A percentile compares a stretch with the other conserved stretches of the same genome.
These are phyloP conservation scores for Epicoccum sorghinum DNA, from an alignment of 2,329 filamentous ascomycete genomes.

Conservation along the genomic window DNA sequence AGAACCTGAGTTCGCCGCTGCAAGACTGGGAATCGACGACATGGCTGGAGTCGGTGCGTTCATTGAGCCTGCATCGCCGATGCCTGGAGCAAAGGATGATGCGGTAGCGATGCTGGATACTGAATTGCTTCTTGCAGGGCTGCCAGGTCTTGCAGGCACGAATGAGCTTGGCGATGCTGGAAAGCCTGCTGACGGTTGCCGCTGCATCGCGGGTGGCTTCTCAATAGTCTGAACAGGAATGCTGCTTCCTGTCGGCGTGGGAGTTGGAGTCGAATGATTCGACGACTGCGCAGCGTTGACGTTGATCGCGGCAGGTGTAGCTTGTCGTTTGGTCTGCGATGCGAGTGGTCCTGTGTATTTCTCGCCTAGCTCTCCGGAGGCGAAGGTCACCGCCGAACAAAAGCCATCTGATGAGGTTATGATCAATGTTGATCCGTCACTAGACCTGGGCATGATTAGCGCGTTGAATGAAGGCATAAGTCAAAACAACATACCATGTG, in stretches of 20 bases:
- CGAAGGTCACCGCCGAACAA: conserved; percentile 88
- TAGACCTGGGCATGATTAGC: conserved; percentile 62
- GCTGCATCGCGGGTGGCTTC: conserved; percentile 60
- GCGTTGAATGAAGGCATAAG: no score
- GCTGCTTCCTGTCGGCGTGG: conserved; percentile 71
- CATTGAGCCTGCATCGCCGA: conserved; percentile 51
- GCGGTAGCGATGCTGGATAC: conserved; percentile 79
- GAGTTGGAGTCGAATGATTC: conserved; percentile 70
- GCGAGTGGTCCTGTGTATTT: conserved; percentile 72
- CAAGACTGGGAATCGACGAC: conserved; percentile 76
- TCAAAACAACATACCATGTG: conserved; percentile 72
- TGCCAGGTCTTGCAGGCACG: conserved; percentile 67
- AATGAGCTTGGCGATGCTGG: conserved; percentile 65
- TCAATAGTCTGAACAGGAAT: conserved; percentile 59
- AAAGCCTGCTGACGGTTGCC: conserved; percentile 59
- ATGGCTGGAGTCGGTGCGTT: conserved; percentile 82
- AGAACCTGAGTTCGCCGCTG: conserved; percentile 71
- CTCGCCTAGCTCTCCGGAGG: conserved; percentile 82
- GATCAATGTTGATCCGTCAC: conserved; percentile 77
- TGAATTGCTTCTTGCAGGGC: conserved; percentile 84
- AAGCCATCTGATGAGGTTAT: conserved; percentile 99
- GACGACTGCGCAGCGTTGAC: conserved; percentile 53
- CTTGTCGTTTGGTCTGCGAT: conserved; percentile 31
- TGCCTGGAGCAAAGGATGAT: conserved; percentile 52
- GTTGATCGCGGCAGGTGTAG: conserved; percentile 51